Base-by-base conservation (phyloP, 2,329 filamentous ascomycete species). In the Pseudogymnoascus sp. region DNA sequence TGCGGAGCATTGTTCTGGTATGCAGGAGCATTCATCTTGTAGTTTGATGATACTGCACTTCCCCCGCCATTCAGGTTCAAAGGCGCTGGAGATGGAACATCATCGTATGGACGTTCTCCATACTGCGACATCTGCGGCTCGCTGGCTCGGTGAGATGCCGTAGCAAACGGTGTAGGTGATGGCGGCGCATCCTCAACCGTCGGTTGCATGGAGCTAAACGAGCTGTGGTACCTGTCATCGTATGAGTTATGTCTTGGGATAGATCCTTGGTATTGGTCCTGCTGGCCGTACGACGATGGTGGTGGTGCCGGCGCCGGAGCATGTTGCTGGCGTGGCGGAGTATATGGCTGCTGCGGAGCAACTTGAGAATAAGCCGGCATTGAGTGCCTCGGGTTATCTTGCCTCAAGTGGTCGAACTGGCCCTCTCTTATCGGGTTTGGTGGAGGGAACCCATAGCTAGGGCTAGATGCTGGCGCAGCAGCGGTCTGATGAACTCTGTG, bases 131-230 rank as follows among this genome's bases (percentile, higher is more conserved):
- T 62, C 50, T 62, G 64, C 5, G 68, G 66, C 59, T 61, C 59
- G 57, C 63, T 66, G 9, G 59, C 63, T 62, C 64, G 54, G 50
- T 65, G 64, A 5, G 62, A 58, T 28, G 65, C 63, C 57, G 62
- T 62, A 39, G 62, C 63, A 7, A 35, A 57, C 34, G 60, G 63
- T 16, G 66, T 64, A 18, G 70, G 70, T 43, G 69, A 70, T 6
- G 67, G 66, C 11, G 70, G 70, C 25, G 67, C 76, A 67, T 78
- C 76, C 64, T 78, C 76, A 54, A 78, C 76, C 0, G 75, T 75
- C 7, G 76, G 75, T 62, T 78, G 76, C 76, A 78, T 77, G 6
- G 74, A 72, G 9, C 73, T 73, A 64, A 77, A 74, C 61, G 30
- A 32, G 14, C 68, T 65, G 60, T 73, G 72, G 60, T 74, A 74